These are phyloP conservation scores for Chalciporus sp. DNA, from an alignment of 1,284 basidiomycete genomes.

Conservation along the genomic window DNA sequence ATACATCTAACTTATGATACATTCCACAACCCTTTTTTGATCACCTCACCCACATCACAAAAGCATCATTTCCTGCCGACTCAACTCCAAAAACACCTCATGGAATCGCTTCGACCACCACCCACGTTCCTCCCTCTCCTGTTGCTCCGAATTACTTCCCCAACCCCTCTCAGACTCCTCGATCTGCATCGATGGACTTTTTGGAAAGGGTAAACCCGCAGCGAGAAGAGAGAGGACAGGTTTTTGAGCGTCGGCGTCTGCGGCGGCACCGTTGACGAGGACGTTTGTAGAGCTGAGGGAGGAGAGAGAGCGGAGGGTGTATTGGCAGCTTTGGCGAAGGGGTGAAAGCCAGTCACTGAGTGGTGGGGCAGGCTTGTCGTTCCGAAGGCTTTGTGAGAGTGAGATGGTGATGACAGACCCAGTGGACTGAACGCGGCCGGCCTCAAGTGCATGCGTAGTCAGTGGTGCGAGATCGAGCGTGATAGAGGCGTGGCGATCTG, in stretches of 20 bases:
- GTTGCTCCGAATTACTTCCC: slow-evolving; percentile 35
- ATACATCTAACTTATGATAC: neutral
- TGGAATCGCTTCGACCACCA: slow-evolving; percentile 81
- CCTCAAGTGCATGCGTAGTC: slow-evolving; percentile 43
- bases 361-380: neutral
- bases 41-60: neutral
- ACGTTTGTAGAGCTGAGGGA: slow-evolving; percentile 43
- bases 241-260: slow-evolving; percentile 44
- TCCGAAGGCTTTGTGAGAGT: slow-evolving; percentile 29
- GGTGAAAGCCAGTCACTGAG: slow-evolving; percentile 46
- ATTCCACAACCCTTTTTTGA: neutral
- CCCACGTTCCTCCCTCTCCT: slow-evolving; percentile 72
- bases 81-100: slow-evolving; percentile 62
- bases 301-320: slow-evolving; percentile 55
- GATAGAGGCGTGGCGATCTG: slow-evolving; percentile 25
- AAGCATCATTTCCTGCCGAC: slow-evolving; percentile 24
- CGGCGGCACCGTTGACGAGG: slow-evolving; percentile 34
- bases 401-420: slow-evolving; percentile 41
- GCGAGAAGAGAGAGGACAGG: slow-evolving; percentile 55
- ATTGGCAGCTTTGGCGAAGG: slow-evolving; percentile 51
- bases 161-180: slow-evolving; percentile 36
- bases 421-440: slow-evolving; percentile 43
- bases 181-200: slow-evolving; percentile 65
- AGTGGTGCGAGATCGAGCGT: slow-evolving; percentile 60
- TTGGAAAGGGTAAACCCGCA: slow-evolving; percentile 64